Evolutionary conservation across 805 yeast genomes (phyloP), one percentile per base, ranked within the genome.

Genomic region (Clavispora carvajalis): DNA sequence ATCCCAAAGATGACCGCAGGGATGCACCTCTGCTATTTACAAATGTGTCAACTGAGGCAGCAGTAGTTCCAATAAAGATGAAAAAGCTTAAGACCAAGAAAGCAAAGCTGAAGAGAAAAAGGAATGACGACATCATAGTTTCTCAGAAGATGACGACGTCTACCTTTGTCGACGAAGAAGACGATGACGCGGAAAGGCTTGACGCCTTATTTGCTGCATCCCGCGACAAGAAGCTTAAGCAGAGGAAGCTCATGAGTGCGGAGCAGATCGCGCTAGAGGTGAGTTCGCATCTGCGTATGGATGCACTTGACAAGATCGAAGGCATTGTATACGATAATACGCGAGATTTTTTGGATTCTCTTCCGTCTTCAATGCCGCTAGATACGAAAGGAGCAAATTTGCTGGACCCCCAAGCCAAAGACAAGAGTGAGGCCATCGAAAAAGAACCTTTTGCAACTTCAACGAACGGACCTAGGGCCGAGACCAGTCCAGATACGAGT

Each of bases 81-180:
- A 71, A 67, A 45, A 73, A 73, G 48, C 52, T 69, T 1, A 67
- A 69, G 42, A 69, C 71, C 48, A 65, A 65, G 18, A 59, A 60
- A 29, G 57, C 67, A 23, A 40, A 35, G 33, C 25, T 40, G 16
- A 15, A 40, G 21, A 44, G 33, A 28, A 48, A 47, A 10, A 60
- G 62, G 25, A 60, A 59, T 36, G 45, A 41, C 13, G 62, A 61
- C 7, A 53, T 69, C 11, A 51, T 57, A 24, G 54, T 57, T 3
- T 73, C 71, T 8, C 59, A 58, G 19, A 47, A 46, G 13, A 46
- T 50, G 49, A 36, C 33, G 31, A 47, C 52, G 3, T 25, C 38
- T 4, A 13, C 19, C 2, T 24, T 69, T 15, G 45, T 48, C 0
- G 18, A 7, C 15, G 19, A 16, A 9, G 69, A 58, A 28, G 56